phyloP scores from a whole-genome alignment of 495 filamentous ascomycete genomes.

The Extremus antarcticus region DNA sequence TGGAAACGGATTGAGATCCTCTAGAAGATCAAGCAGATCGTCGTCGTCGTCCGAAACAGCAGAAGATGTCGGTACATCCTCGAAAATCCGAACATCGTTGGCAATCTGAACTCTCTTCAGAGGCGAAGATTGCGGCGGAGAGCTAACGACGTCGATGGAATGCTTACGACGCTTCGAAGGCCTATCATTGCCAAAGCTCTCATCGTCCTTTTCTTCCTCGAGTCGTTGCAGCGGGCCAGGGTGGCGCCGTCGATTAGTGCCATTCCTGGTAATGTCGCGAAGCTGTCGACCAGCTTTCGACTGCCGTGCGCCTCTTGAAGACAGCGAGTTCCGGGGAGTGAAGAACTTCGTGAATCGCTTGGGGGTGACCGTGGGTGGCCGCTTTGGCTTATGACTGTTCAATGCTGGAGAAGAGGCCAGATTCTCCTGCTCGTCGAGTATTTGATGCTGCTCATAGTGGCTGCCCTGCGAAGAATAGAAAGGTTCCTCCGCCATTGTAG shows the following conservation, averaged over 20 bases:
- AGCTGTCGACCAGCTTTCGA: slow-evolving; percentile 46
- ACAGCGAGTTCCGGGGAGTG: slow-evolving; percentile 49
- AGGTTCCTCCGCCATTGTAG: slow-evolving; percentile 13
- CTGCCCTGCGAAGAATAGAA: slow-evolving; percentile 17
- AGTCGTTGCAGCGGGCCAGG: slow-evolving; percentile 14
- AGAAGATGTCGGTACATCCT: slow-evolving; percentile 13
- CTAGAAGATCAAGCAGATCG: slow-evolving; percentile 6
- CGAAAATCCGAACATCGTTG: slow-evolving; percentile 12
- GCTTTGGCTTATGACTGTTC: slow-evolving; percentile 27
- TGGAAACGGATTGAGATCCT: slow-evolving; percentile 10
- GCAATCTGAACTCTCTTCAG: slow-evolving; percentile 29
- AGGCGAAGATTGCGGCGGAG: slow-evolving; percentile 47
- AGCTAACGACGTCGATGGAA: slow-evolving; percentile 38
- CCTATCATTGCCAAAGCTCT: slow-evolving; percentile 1
- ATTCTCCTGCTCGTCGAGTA: slow-evolving; percentile 12
- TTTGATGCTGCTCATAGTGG: slow-evolving; percentile 9
- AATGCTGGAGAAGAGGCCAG: slow-evolving; percentile 9
- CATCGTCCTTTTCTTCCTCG: slow-evolving; percentile 1
- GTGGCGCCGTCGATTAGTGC: slow-evolving; percentile 5
- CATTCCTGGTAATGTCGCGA: slow-evolving; percentile 50
- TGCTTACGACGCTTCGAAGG: slow-evolving; percentile 38
- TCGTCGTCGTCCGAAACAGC: slow-evolving; percentile 15
- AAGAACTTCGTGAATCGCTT: slow-evolving; percentile 68
- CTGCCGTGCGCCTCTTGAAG: slow-evolving; percentile 33
- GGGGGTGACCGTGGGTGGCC: slow-evolving; percentile 34